Conservation (phyloP, 2,329 filamentous ascomycete genomes). For the Ascochyta clinopodiicola region DNA sequence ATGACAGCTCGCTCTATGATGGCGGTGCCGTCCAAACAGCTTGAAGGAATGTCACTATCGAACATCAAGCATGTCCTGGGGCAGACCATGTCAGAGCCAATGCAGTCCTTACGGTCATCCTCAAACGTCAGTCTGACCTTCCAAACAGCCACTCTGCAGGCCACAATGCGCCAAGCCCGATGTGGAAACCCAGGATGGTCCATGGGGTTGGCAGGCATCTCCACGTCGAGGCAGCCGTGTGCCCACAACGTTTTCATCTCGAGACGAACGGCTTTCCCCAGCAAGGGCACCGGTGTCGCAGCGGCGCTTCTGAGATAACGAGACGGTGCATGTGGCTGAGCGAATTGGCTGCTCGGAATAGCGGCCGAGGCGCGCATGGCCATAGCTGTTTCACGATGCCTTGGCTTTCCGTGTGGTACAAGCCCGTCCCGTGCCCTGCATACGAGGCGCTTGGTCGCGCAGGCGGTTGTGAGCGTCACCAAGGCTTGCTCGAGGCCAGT, state of each 20-base stretch:
- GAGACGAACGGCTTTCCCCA: constrained; percentile 10
- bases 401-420: constrained; percentile 18
- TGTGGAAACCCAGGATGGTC: not conserved
- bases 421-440: constrained; percentile 28
- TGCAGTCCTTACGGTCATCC: not conserved
- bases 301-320: constrained; percentile 13
- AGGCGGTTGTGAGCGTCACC: constrained; percentile 17
- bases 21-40: constrained; percentile 7
- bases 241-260: constrained; percentile 5
- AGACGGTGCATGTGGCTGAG: constrained; percentile 8
- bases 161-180: constrained; percentile 19
- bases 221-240: not conserved
- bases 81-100: constrained; percentile 1
- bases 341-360: constrained; percentile 14
- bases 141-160: constrained; percentile 23
- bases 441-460: constrained; percentile 14
- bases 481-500: constrained; percentile 7
- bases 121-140: not conserved
- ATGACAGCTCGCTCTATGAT: constrained; percentile 6
- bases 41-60: constrained; percentile 1
- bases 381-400: constrained; percentile 17
- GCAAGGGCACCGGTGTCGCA: constrained; percentile 15
- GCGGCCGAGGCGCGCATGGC: constrained; percentile 3
- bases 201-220: not conserved
- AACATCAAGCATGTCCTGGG: not conserved